phyloP scores from a whole-genome alignment of 176 grass and related monocot genomes.

The maize (Zea mays) region Zm-B73-REFERENCE-NAM-5.0 NC_050103.1:177184001-177184500 shows the following conservation, averaged over 20 bases:
- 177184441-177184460: neutral
- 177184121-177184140: too few relatives aligned
- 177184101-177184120: too few relatives aligned
- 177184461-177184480: neutral
- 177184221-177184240: slow-evolving; percentile 35
- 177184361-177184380: neutral
- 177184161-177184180: too few relatives aligned
- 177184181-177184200: slow-evolving; percentile 28
- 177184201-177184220: slow-evolving; percentile 40
- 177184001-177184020: too few relatives aligned
- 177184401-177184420: slow-evolving; percentile 1
- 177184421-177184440: slow-evolving; percentile 17
- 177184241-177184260: slow-evolving; percentile 35
- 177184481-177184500: neutral
- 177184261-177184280: slow-evolving; percentile 29
- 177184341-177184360: slow-evolving; percentile 11
- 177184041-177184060: too few relatives aligned
- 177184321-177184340: neutral
- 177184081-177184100: too few relatives aligned
- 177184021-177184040: too few relatives aligned
- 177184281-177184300: neutral
- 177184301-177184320: slow-evolving; percentile 17
- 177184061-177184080: too few relatives aligned
- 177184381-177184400: neutral
- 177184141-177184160: too few relatives aligned